Percentiles rank a stretch among this genome's conserved stretches.
phyloP scores from a whole-genome alignment of 2,329 filamentous ascomycete species.

The Alternaria gaisen region DNA sequence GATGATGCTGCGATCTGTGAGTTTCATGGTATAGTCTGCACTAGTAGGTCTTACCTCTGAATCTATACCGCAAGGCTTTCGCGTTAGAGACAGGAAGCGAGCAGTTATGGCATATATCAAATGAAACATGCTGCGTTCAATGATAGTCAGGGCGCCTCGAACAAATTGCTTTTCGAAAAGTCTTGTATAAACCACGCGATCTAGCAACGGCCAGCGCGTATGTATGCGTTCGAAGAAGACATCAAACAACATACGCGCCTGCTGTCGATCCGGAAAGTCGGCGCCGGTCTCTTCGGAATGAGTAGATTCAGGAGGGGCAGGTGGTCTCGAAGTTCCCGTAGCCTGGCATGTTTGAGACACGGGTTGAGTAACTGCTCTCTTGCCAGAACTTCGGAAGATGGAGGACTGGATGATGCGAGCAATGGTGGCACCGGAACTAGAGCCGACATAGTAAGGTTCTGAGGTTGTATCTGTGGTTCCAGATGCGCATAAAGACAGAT shows the following conservation, averaged over 20 bases:
- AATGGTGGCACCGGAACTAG: constrained; percentile 40
- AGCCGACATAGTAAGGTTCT: constrained; percentile 40
- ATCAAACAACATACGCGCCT: constrained; percentile 33
- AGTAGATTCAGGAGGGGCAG: constrained; percentile 11
- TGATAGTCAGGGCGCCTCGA: constrained; percentile 28
- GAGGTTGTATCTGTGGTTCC: constrained; percentile 33
- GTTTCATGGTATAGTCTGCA: background rate
- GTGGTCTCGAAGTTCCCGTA: constrained; percentile 1
- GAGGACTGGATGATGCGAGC: constrained; percentile 39
- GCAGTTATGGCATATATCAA: constrained; percentile 40
- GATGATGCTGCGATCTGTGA: constrained; percentile 23
- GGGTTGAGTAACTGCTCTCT: constrained; percentile 4
- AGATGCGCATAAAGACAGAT: constrained; percentile 39
- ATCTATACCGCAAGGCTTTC: constrained; percentile 35
- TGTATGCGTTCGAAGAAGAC: constrained; percentile 40
- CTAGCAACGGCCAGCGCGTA: constrained; percentile 38
- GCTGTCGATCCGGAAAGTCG: constrained; percentile 22
- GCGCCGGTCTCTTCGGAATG: constrained; percentile 3
- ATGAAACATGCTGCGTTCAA: constrained; percentile 34
- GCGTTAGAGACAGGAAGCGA: constrained; percentile 37
- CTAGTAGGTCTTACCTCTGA: constrained; percentile 22
- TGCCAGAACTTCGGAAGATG: constrained; percentile 27
- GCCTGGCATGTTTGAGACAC: constrained; percentile 1
- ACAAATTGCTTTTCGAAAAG: constrained; percentile 33
- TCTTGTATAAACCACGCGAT: constrained; percentile 33